Evolutionary conservation across 176 grass and related monocot species (phyloP), one percentile per base, ranked within the genome.

Genomic region (Eragrostis curvula): DNA sequence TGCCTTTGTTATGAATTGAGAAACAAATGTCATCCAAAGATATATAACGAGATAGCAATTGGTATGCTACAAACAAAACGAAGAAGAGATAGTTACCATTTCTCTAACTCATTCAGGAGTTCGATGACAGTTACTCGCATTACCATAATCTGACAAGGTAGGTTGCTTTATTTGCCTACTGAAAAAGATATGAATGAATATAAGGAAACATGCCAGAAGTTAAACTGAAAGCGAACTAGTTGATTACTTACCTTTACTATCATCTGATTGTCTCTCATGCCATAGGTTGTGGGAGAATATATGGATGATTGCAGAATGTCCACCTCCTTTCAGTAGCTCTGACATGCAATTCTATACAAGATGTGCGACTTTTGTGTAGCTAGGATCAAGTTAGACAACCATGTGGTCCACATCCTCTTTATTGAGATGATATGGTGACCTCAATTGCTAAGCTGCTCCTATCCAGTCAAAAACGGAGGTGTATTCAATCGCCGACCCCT

Each of bases 1-100:
- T 77, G 42, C 74, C 46, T 62, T 13, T 30, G 57, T 77, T 63
- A 15, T 63, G 57, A 78, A 62, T 46, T 48, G 6, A 63, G 41
- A 63, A 63, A 20, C 14, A 63, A 64, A 48, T 29, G 9, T 1
- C 23, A 47, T 58, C 24, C 15, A 13, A 20, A 30, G 9, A 48
- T 13, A 61, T 61, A 47, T 12, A 78, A 44, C 3, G 57, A 47
- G 2, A 30, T 57, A 44, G 39, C 27, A 43, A 60, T 44, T 43
- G 3, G 25, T 45, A 44, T 75, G 52, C 32, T 75, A 42, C 6
- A 75, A 75, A 43, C 28, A 45, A 57, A 25, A 77, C 40, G 17
- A 62, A 9, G 3, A 18, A 21, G 14, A 62, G 42, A 12, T 63
- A 64, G 24, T 46, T 78, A 64, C 75, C 75, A 71, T 24, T 50